These are phyloP conservation scores for Cryphonectria parasitica DNA, from an alignment of 2,329 filamentous ascomycete species.

Conservation along the genomic window DNA sequence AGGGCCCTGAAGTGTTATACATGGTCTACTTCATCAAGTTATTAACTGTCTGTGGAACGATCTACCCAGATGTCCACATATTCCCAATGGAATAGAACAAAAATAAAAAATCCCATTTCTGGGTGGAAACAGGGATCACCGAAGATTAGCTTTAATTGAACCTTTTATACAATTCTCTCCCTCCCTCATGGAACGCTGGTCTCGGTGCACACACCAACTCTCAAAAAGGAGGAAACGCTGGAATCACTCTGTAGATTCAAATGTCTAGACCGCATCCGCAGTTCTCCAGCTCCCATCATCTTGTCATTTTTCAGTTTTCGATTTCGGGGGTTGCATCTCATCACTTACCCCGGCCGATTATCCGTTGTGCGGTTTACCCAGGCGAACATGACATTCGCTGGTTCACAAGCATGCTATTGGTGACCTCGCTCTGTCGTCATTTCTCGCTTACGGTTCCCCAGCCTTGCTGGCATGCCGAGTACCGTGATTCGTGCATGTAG, in stretches of 20 bases:
- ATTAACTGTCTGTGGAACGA: background rate
- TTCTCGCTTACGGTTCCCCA: background rate
- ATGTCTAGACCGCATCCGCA: background rate
- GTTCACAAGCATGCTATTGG: background rate
- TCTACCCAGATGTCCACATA: background rate
- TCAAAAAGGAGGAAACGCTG: background rate
- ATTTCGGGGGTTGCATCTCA: background rate
- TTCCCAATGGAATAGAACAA: background rate
- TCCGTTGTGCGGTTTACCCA: background rate
- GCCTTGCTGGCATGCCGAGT: background rate
- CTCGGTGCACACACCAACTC: background rate
- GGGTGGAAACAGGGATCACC: background rate
- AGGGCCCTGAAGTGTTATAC: background rate
- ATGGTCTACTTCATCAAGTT: background rate
- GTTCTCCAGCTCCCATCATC: background rate
- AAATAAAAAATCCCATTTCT: background rate
- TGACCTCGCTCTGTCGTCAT: background rate
- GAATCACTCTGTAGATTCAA: background rate
- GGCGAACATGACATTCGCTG: background rate
- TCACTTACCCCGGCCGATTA: background rate
- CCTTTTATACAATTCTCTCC: background rate
- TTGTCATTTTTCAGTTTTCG: background rate
- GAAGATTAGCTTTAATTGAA: no score
- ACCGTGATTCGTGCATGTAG: background rate
- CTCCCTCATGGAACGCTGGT: background rate